Evolutionary conservation across 2,329 filamentous ascomycete genomes (phyloP).

Genomic region (Pezicula carpinea): DNA sequence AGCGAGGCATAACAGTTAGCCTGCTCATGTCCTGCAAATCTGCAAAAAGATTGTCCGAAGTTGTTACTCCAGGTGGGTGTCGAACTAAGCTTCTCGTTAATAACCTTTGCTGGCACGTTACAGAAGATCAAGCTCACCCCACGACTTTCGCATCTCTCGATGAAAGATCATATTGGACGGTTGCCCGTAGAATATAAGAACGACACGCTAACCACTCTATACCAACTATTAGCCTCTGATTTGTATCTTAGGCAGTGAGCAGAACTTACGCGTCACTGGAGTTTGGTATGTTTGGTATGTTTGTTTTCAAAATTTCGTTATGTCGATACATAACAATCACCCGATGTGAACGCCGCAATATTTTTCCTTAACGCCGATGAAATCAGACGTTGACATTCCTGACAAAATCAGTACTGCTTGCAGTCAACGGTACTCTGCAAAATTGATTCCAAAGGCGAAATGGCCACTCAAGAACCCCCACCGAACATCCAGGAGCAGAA

Average conservation of each 20-base stretch:
- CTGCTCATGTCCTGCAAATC: background rate
- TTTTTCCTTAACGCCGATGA: background rate
- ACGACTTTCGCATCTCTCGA: slow-evolving; percentile 33
- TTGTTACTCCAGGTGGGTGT: slow-evolving; percentile 30
- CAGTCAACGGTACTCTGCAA: background rate
- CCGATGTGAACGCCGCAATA: background rate
- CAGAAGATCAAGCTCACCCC: slow-evolving; percentile 12
- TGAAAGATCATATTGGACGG: slow-evolving; percentile 23
- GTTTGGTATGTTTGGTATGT: slow-evolving; percentile 25
- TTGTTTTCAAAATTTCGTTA: slow-evolving; percentile 21
- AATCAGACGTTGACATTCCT: too few species aligned
- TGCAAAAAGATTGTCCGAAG: background rate
- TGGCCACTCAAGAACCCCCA: slow-evolving; percentile 14
- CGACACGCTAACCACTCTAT: slow-evolving; percentile 34
- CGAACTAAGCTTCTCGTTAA: slow-evolving; percentile 17
- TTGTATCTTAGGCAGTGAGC: slow-evolving; percentile 6
- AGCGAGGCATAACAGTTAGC: too few species aligned
- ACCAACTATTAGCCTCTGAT: slow-evolving; percentile 10
- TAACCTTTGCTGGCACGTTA: background rate
- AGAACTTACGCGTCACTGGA: slow-evolving; percentile 14
- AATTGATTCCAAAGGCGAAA: slow-evolving; percentile 2
- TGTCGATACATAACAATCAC: slow-evolving; percentile 8
- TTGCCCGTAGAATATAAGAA: slow-evolving; percentile 30
- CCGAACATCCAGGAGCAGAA: slow-evolving; percentile 27
- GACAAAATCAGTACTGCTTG: background rate